Conservation (phyloP, 2,329 filamentous ascomycete genomes). For the Penicillium sp. region DNA sequence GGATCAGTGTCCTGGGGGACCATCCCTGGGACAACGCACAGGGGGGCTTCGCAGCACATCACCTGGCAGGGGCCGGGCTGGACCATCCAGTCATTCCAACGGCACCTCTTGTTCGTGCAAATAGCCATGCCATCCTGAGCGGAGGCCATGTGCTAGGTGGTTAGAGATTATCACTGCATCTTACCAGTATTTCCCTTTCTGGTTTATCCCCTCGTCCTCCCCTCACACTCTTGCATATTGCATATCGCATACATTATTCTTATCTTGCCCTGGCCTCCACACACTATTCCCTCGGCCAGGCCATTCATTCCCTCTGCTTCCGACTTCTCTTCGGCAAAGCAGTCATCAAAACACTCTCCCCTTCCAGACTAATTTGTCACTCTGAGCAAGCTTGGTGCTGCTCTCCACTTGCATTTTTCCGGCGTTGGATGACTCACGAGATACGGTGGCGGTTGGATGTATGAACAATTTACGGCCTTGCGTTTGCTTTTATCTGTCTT, state of each 20-base stretch:
- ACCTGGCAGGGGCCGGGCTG: conserved; percentile 37
- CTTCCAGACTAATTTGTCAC: conserved; percentile 5
- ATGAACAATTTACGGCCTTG: conserved; percentile 35
- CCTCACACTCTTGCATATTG: background rate
- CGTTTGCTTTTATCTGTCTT: conserved; percentile 17
- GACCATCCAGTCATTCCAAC: conserved; percentile 39
- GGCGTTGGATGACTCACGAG: conserved; percentile 40
- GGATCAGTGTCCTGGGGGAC: conserved; percentile 83
- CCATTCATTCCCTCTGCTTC: background rate
- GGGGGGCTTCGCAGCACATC: conserved; percentile 35
- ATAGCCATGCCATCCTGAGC: conserved; percentile 47
- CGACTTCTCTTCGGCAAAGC: background rate
- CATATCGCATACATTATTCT: background rate
- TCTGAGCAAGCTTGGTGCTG: conserved; percentile 9
- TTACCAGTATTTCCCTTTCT: too few relatives aligned
- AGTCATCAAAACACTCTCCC: conserved; percentile 8
- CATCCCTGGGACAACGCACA: conserved; percentile 60
- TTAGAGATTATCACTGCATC: conserved; percentile 17
- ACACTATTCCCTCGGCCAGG: background rate
- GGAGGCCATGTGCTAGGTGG: conserved; percentile 45
- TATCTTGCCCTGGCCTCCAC: background rate
- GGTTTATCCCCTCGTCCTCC: background rate
- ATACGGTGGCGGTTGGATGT: conserved; percentile 37
- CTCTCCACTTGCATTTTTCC: conserved; percentile 34
- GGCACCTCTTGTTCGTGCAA: conserved; percentile 39